Percentiles rank a stretch among this genome's conserved stretches.
Conservation (phyloP, 2,329 filamentous ascomycete species). For the Diplodia seriata region DNA sequence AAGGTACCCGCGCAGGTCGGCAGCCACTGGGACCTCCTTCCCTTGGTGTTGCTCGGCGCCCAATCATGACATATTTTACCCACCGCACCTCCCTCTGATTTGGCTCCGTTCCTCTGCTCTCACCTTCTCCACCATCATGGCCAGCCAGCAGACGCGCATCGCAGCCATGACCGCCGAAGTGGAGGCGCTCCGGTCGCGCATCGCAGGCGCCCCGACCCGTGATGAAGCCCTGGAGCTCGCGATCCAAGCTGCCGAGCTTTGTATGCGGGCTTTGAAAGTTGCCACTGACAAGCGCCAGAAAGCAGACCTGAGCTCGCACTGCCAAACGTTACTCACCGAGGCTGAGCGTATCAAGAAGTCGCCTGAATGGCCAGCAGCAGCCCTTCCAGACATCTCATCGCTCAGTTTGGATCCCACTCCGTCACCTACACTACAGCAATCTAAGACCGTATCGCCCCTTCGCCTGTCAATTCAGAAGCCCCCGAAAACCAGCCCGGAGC, state of each 20-base stretch:
- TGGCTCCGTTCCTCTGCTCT: conserved; percentile 2
- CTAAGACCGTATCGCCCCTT: neutral
- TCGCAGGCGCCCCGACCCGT: conserved; percentile 60
- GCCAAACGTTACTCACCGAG: conserved; percentile 70
- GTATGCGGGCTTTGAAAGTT: conserved; percentile 76
- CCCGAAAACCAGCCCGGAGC: neutral
- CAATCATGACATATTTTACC: conserved; percentile 1
- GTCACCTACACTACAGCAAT: neutral
- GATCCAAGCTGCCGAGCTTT: conserved; percentile 78
- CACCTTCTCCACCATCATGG: conserved; percentile 8
- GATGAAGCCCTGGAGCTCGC: conserved; percentile 75
- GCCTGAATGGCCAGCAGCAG: conserved; percentile 37
- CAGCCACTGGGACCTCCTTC: conserved; percentile 17
- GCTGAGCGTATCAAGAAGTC: conserved; percentile 77
- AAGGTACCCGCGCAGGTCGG: conserved; percentile 9
- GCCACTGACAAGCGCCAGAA: conserved; percentile 69
- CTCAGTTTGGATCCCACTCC: conserved; percentile 11
- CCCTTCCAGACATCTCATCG: conserved; percentile 11
- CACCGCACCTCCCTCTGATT: neutral
- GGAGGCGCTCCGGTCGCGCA: conserved; percentile 48
- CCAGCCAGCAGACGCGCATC: conserved; percentile 4
- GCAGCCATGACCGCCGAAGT: conserved; percentile 15
- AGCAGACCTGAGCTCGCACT: conserved; percentile 70
- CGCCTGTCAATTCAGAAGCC: conserved; percentile 3
- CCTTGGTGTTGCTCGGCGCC: neutral